These are phyloP conservation scores for Camellia japonica DNA, from an alignment of 148 eudicot species.

Conservation along the genomic window DNA sequence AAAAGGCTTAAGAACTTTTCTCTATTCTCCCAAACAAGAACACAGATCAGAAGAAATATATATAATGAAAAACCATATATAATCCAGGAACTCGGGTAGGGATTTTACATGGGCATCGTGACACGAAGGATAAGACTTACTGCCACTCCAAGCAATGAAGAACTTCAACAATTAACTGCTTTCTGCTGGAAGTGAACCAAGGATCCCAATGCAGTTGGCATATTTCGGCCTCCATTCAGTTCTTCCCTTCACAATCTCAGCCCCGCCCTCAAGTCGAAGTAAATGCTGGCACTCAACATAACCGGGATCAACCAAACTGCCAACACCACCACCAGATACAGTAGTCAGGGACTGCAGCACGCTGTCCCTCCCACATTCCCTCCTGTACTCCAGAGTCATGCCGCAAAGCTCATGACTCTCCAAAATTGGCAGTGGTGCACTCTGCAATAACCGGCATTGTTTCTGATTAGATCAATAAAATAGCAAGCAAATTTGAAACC, in stretches of 20 bases:
- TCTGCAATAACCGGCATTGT: constrained; percentile 39
- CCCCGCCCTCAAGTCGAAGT: constrained; percentile 78
- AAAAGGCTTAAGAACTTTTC: neutral
- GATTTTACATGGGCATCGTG: constrained; percentile 27
- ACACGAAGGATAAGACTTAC: neutral
- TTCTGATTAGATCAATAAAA: neutral
- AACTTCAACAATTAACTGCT: constrained; percentile 26
- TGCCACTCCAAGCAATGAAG: neutral
- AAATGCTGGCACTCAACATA: constrained; percentile 81
- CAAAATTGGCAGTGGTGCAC: constrained; percentile 67
- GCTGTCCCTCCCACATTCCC: constrained; percentile 83
- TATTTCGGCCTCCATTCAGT: constrained; percentile 87
- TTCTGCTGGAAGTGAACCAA: constrained; percentile 34
- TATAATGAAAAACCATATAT: constrained; percentile 15
- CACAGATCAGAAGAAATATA: neutral
- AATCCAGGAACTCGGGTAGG: constrained; percentile 20
- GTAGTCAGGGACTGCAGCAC: constrained; percentile 78
- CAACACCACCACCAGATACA: constrained; percentile 39
- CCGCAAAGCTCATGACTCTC: constrained; percentile 81
- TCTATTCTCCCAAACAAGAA: neutral
- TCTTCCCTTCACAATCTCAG: constrained; percentile 75
- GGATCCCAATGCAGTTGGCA: constrained; percentile 37
- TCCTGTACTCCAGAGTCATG: constrained; percentile 81
- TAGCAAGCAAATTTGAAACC: neutral
- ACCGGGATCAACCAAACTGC: constrained; percentile 43